phyloP scores from a whole-genome alignment of 306 rosid genomes.

The Lathyrus tuberosus region DNA sequence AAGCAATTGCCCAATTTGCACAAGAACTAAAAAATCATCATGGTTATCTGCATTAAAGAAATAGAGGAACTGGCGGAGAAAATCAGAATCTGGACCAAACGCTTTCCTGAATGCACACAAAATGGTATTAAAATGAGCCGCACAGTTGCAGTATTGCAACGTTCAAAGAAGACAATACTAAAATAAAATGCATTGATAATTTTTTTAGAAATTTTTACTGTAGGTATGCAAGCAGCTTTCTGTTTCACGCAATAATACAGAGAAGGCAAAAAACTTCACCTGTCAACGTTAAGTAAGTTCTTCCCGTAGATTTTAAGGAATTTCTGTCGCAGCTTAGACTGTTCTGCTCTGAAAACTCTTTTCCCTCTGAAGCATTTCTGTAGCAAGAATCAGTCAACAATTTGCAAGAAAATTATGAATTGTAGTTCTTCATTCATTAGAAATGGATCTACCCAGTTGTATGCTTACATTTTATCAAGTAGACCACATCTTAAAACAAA shows the following conservation, averaged over 20 bases:
- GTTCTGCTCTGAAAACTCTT: conserved; percentile 65
- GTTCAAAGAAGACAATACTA: conserved; percentile 20
- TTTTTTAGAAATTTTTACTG: background rate
- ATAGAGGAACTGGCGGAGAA: conserved; percentile 81
- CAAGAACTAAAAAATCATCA: conserved; percentile 71
- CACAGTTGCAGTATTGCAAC: conserved; percentile 12
- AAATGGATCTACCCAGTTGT: conserved; percentile 24
- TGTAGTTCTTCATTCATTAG: conserved; percentile 11
- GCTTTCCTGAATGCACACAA: conserved; percentile 69
- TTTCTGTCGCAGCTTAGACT: conserved; percentile 65
- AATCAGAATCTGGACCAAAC: conserved; percentile 85
- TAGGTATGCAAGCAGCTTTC: conserved; percentile 23
- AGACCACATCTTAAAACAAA: conserved; percentile 30
- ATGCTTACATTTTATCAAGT: conserved; percentile 10
- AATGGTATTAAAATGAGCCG: conserved; percentile 30
- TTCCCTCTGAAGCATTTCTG: conserved; percentile 99
- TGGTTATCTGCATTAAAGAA: conserved; percentile 67
- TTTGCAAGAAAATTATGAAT: conserved; percentile 36
- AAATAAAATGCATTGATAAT: conserved; percentile 10
- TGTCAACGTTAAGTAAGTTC: conserved; percentile 67
- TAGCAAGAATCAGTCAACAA: conserved; percentile 63
- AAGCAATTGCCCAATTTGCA: conserved; percentile 78
- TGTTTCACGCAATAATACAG: conserved; percentile 19
- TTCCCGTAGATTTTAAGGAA: conserved; percentile 64
- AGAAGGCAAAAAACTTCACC: conserved; percentile 51